Percentiles rank a stretch among this genome's conserved stretches.
phyloP scores from a whole-genome alignment of 192 early-diverging fungal species.

The Coemansia sp. region DNA sequence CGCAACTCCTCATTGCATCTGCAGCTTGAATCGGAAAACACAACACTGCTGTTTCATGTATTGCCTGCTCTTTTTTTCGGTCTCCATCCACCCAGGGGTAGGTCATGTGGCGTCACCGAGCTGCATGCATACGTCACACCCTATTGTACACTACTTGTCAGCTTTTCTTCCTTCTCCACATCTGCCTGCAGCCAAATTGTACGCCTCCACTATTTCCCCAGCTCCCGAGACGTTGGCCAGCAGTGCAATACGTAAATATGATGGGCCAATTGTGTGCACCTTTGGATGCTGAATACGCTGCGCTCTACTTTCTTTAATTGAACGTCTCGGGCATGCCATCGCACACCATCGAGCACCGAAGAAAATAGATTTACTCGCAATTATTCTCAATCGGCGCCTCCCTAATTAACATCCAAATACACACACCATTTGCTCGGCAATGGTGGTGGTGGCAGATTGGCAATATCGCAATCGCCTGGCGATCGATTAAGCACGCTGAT shows the following conservation, averaged over 20 bases:
- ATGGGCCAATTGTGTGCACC: not conserved
- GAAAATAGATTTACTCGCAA: not conserved
- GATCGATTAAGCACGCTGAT: too few relatives aligned
- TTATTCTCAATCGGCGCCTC: not conserved
- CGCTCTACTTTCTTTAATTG: too few relatives aligned
- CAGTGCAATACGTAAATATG: too few relatives aligned
- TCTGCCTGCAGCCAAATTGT: not conserved
- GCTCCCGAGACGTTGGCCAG: too few relatives aligned
- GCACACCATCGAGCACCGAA: too few relatives aligned
- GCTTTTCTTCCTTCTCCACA: not conserved
- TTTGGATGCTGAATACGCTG: too few relatives aligned
- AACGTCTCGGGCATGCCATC: not conserved
- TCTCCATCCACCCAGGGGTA: too few relatives aligned
- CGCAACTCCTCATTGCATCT: too few relatives aligned
- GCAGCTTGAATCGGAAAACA: conserved; percentile 4
- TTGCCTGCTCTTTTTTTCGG: not conserved
- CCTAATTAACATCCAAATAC: not conserved
- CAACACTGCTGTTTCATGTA: too few relatives aligned
- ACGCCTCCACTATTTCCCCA: not conserved
- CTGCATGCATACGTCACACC: conserved; percentile 7
- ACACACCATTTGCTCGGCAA: too few relatives aligned
- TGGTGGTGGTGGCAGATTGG: too few relatives aligned
- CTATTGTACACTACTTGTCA: not conserved
- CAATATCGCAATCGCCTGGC: not conserved
- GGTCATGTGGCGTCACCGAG: not conserved